Conservation (phyloP, 78 protist species). For the Tieghemostelium lacteum region DNA sequence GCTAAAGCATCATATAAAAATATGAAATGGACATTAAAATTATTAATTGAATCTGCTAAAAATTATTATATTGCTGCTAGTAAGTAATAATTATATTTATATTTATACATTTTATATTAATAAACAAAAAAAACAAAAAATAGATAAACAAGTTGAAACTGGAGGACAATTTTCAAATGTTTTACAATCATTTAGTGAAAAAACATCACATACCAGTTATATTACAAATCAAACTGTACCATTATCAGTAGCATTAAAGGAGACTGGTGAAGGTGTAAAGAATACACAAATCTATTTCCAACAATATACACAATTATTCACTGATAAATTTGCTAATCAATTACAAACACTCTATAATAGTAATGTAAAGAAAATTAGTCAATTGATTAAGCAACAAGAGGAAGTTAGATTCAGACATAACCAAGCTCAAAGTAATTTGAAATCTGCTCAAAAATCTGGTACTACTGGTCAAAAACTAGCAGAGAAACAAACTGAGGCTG, state of each 20-base stretch:
- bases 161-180: slow-evolving; percentile 30
- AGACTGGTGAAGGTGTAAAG: slow-evolving; percentile 57
- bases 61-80: slow-evolving; percentile 31
- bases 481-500: slow-evolving; percentile 38
- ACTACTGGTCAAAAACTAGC: slow-evolving; percentile 14
- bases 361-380: slow-evolving; percentile 23
- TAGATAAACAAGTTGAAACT: slow-evolving; percentile 69
- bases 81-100: slow-evolving; percentile 6
- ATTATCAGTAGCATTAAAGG: slow-evolving; percentile 51
- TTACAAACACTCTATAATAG: slow-evolving; percentile 4
- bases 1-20: slow-evolving; percentile 36
- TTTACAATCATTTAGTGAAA: slow-evolving; percentile 42
- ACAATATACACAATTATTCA: slow-evolving; percentile 52
- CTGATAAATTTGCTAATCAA: slow-evolving; percentile 48
- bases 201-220: slow-evolving; percentile 59
- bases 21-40: slow-evolving; percentile 74
- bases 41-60: slow-evolving; percentile 46
- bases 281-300: slow-evolving; percentile 31
- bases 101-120: no score
- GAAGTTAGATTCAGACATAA: slow-evolving; percentile 47
- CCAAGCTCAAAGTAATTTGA: not conserved
- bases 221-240: slow-evolving; percentile 68
- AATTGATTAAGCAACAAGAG: slow-evolving; percentile 39
- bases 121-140: no score
- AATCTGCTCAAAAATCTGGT: slow-evolving; percentile 35